A percentile compares a stretch with the other conserved stretches of the same genome.
These are phyloP conservation scores for Saturnispora silvae DNA, from an alignment of 805 yeast species.

Conservation along the genomic window DNA sequence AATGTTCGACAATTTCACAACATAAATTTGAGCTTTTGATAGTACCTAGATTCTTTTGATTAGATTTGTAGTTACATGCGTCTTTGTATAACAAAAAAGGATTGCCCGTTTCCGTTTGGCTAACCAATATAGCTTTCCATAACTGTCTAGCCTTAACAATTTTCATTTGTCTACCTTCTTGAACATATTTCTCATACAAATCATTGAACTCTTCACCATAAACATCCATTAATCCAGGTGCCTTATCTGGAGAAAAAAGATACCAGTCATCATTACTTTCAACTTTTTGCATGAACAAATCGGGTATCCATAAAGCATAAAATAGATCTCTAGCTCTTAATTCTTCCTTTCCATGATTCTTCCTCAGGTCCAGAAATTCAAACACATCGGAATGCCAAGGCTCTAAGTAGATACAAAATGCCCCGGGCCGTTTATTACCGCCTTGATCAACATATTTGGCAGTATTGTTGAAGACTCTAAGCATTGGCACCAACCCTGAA, in stretches of 20 bases:
- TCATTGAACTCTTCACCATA: constrained; percentile 77
- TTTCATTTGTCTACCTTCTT: constrained; percentile 51
- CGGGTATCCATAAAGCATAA: constrained; percentile 92
- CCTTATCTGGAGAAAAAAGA: constrained; percentile 78
- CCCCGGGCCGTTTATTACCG: constrained; percentile 97
- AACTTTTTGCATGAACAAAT: constrained; percentile 86
- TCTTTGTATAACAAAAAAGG: constrained; percentile 94
- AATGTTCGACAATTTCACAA: constrained; percentile 88
- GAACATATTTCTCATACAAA: constrained; percentile 64
- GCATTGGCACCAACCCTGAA: constrained; percentile 91
- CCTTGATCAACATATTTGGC: constrained; percentile 98
- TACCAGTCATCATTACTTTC: constrained; percentile 76
- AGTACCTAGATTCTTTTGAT: constrained; percentile 85
- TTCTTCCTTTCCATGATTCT: constrained; percentile 94
- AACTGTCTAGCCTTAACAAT: constrained; percentile 78
- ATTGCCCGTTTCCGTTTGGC: constrained; percentile 94
- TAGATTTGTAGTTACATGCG: constrained; percentile 76
- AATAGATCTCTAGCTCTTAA: constrained; percentile 86
- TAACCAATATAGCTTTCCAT: constrained; percentile 81
- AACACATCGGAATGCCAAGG: constrained; percentile 96
- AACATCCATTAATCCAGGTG: constrained; percentile 73
- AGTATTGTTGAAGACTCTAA: constrained; percentile 88
- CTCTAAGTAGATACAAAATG: constrained; percentile 85
- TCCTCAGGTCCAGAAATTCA: constrained; percentile 75
- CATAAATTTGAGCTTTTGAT: constrained; percentile 91